These are phyloP conservation scores for Atkinsonella texensis DNA, from an alignment of 2,329 filamentous ascomycete genomes.

Conservation along the genomic window DNA sequence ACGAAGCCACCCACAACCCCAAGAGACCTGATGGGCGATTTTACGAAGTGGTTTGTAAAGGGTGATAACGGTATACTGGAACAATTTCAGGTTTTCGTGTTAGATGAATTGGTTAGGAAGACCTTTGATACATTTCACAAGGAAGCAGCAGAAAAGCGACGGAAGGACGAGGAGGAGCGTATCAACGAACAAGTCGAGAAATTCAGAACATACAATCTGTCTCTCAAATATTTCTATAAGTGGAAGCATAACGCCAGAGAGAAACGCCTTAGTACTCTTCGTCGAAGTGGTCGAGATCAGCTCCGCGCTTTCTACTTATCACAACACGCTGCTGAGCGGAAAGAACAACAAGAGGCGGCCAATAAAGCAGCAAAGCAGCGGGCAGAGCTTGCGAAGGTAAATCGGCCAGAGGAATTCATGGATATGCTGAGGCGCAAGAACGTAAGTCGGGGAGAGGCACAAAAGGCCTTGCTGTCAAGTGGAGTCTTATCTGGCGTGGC, in stretches of 20 bases:
- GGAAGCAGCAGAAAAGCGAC: slow-evolving; percentile 29
- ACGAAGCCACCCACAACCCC: slow-evolving; percentile 7
- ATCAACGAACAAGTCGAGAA: slow-evolving; percentile 33
- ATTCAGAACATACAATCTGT: slow-evolving; percentile 37
- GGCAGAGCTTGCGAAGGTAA: slow-evolving; percentile 15
- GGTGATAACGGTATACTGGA: slow-evolving; percentile 42
- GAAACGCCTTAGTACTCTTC: slow-evolving; percentile 35
- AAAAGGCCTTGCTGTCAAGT: slow-evolving; percentile 28
- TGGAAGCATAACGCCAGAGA: slow-evolving; percentile 40
- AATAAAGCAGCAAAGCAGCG: slow-evolving; percentile 14
- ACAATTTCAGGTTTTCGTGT: slow-evolving; percentile 33
- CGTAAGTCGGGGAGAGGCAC: slow-evolving; percentile 18
- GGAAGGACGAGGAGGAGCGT: slow-evolving; percentile 35
- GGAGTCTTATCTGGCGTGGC: slow-evolving; percentile 29
- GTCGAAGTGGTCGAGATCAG: slow-evolving; percentile 38
- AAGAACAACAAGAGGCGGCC: slow-evolving; percentile 23
- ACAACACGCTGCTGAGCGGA: slow-evolving; percentile 21
- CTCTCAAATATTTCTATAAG: slow-evolving; percentile 43
- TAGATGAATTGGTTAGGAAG: slow-evolving; percentile 32
- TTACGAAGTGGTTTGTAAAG: slow-evolving; percentile 41
- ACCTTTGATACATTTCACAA: slow-evolving; percentile 28
- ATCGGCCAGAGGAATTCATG: slow-evolving; percentile 23
- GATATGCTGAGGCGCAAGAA: slow-evolving; percentile 21
- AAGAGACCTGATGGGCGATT: slow-evolving; percentile 33
- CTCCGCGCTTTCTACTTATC: slow-evolving; percentile 33